Base-by-base conservation (phyloP, 2,329 filamentous ascomycete genomes). In the Aspergillus ustus region DNA sequence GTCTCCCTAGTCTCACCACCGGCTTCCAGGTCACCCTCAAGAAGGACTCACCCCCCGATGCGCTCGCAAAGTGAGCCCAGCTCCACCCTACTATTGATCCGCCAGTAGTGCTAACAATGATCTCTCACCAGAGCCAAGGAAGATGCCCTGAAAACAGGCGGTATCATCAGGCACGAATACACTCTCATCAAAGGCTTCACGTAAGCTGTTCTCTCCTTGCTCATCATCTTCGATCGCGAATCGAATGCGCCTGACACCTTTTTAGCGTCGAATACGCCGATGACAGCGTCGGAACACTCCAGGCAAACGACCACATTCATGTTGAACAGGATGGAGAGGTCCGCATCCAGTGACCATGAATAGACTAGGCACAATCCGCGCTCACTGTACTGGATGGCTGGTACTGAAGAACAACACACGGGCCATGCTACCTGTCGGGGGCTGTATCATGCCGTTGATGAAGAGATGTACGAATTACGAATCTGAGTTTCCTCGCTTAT, bases 141-240 rank as follows among this genome's bases (percentile, higher is more conserved):
- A 76, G 81, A 89, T 62, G 91, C 89, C 69, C 80, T 76, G 63
- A 85, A 89, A 46, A 87, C 94, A 75, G 94, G 94, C 73, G 94
- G 93, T 75, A 87, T 87, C 78, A 95, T 98, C 80, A 87, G 81
- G 59, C 88, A 95, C 70, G 91, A 95, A 77, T 97, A 92, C 83
- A 89, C 81, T 63, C 80, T 97, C 70, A 93, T 97, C 85, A 96
- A 94, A 82, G 93, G 90, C 61, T 97, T 97, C 82, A 89, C 91
- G 94, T 97, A 87, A 69, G 91, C 61, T 37, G 8, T n/a, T 31
- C 13, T 31, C 44, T 50, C 44, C 40, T 31, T 49, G 19, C 25
- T 15, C 51, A 37, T 28, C 28, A 17, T 22, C 25, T n/a, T n/a
- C 7, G 45, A 52, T 55, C 25, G 25, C 25, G 34, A 46, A 40